Evolutionary conservation across 805 yeast genomes (phyloP), one percentile per base, ranked within the genome.

Genomic region (Cyberlindnera misumaiensis): DNA sequence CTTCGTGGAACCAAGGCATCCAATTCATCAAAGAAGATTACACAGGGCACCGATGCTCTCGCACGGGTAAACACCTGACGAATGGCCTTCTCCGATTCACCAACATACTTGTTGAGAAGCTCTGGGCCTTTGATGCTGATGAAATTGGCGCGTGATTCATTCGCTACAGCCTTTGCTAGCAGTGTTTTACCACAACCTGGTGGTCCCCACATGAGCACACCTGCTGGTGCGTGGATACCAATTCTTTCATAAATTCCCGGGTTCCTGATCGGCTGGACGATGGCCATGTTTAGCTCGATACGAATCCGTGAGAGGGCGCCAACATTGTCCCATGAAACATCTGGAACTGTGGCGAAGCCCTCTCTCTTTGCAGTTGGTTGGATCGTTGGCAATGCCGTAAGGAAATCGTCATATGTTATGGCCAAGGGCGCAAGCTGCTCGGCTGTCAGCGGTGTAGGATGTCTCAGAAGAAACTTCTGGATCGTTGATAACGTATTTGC

Each of bases 111-210:
- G 58, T 93, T 90, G 50, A 90, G 69, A 32, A 93, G 64, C 58
- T 93, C 98, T 0, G 98, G 98, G 2, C 98, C 98, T 46, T 94
- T 83, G 25, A 93, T 88, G 10, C 96, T 84, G 28, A 93, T 93
- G 61, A 93, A 93, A 58, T 93, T 93, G 11, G 97, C 97, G 38
- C 94, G 73, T 0, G 96, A 87, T 61, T 93, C 97, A 58, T 90
- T 90, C 10, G 98, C 98, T 3, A 93, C 97, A 2, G 98, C 98
- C 55, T 93, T 93, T 1, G 97, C 97, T 22, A 93, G 67, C 35
- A 93, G 68, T 0, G 98, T 93, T 58, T 93, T 93, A 72, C 98
- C 98, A 65, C 97, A 93, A 28, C 98, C 98, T 3, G 98, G 98
- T 2, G 98, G 98, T 0, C 98, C 98, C 98, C 98, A 93, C 70